A percentile compares a stretch with the other conserved stretches of the same genome.
phyloP scores from a whole-genome alignment of 176 grass and related monocot genomes.

The Oryza glaberrima region DNA sequence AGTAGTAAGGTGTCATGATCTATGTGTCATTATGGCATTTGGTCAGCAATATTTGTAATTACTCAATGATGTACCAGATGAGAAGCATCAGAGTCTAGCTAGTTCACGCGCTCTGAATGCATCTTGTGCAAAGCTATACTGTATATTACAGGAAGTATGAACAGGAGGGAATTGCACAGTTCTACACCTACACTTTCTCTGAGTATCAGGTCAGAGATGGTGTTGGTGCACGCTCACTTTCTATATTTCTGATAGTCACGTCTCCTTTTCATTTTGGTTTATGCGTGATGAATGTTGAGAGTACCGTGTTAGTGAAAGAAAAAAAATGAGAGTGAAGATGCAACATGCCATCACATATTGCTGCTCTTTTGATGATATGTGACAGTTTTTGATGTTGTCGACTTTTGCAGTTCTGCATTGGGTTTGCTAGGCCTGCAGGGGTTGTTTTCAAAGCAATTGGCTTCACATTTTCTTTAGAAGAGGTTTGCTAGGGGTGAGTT shows the following conservation, averaged over 20 bases:
- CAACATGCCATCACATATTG: neutral
- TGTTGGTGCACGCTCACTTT: conserved; percentile 43
- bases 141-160: conserved; percentile 17
- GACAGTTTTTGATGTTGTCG: neutral
- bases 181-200: conserved; percentile 18
- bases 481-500: neutral
- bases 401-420: neutral
- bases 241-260: neutral
- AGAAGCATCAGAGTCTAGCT: conserved; percentile 6
- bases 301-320: neutral
- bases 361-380: conserved; percentile 8
- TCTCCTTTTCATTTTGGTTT: conserved; percentile 30
- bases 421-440: neutral
- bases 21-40: conserved; percentile 13
- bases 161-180: neutral
- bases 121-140: conserved; percentile 1
- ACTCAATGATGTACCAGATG: conserved; percentile 12
- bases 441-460: neutral
- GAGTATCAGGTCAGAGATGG: conserved; percentile 7
- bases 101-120: conserved; percentile 25
- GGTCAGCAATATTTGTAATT: neutral
- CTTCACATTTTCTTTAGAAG: neutral
- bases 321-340: neutral
- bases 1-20: neutral
- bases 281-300: conserved; percentile 36